Conservation (phyloP, 768 basidiomycete genomes). For the Auricularia sp. region DNA sequence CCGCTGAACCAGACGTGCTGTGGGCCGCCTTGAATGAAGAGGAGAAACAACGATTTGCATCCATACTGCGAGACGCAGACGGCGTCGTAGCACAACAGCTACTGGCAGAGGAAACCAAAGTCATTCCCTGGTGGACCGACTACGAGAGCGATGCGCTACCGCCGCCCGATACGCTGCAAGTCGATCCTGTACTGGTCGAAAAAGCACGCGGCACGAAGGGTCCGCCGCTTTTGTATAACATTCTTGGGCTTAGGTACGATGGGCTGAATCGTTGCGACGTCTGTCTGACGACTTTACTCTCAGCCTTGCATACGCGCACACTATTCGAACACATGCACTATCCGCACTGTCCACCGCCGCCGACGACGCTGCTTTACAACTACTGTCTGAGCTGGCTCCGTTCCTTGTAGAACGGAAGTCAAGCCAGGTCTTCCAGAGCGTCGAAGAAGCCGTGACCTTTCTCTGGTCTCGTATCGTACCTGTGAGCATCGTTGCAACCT, state of each 20-base stretch:
- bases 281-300: not conserved
- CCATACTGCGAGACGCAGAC: slow-evolving; percentile 48
- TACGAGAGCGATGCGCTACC: slow-evolving; percentile 2
- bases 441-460: slow-evolving; percentile 47
- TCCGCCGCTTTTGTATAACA: slow-evolving; percentile 52
- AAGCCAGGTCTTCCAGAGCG: slow-evolving; percentile 36
- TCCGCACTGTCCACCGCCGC: slow-evolving; percentile 43
- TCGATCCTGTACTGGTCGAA: slow-evolving; percentile 29
- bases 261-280: not conserved
- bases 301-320: slow-evolving; percentile 62
- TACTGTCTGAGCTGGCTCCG: slow-evolving; percentile 46
- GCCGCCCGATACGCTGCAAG: slow-evolving; percentile 29
- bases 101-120: slow-evolving; percentile 39
- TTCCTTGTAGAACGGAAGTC: slow-evolving; percentile 57
- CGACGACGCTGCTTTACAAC: slow-evolving; percentile 37
- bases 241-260: slow-evolving; percentile 41
- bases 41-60: slow-evolving; percentile 52
- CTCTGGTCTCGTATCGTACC: slow-evolving; percentile 54
- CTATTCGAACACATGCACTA: slow-evolving; percentile 48
- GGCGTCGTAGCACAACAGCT: slow-evolving; percentile 51
- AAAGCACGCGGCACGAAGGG: slow-evolving; percentile 16
- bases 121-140: slow-evolving; percentile 67
- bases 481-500: slow-evolving; percentile 25
- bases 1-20: slow-evolving; percentile 43
- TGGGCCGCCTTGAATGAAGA: slow-evolving; percentile 51